A percentile compares a stretch with the other conserved stretches of the same genome.
Conservation (phyloP, 768 basidiomycete genomes). For the Lactifluus hygrophoroides region DNA sequence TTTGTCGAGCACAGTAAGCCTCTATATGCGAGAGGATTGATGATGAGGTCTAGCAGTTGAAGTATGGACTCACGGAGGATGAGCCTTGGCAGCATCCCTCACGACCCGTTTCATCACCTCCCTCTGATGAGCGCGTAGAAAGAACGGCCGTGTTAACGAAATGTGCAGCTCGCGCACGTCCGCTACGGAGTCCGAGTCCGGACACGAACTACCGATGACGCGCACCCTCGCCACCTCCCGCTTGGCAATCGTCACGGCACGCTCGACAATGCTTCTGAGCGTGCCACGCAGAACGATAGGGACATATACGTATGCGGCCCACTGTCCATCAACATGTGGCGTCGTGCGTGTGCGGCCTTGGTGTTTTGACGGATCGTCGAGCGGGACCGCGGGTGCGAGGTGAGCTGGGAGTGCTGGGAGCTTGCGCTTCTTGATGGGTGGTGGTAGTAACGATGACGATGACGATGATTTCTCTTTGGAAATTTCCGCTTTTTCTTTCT, state of each 20-base stretch:
- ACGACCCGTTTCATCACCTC: slow-evolving; percentile 62
- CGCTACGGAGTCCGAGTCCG: slow-evolving; percentile 15
- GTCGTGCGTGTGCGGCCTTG: slow-evolving; percentile 71
- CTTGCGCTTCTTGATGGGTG: slow-evolving; percentile 39
- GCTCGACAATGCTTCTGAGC: slow-evolving; percentile 39
- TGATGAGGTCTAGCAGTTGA: not conserved
- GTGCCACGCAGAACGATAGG: slow-evolving; percentile 41
- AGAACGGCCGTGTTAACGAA: slow-evolving; percentile 78
- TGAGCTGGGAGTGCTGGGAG: slow-evolving; percentile 50
- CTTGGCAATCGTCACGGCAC: slow-evolving; percentile 39
- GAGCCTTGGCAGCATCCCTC: slow-evolving; percentile 39
- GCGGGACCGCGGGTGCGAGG: slow-evolving; percentile 39
- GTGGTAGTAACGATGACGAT: slow-evolving; percentile 5
- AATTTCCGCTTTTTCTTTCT: not conserved
- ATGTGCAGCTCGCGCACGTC: slow-evolving; percentile 56
- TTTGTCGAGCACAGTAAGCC: no score
- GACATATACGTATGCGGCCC: slow-evolving; percentile 69
- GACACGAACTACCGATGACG: slow-evolving; percentile 29
- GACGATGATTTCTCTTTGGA: not conserved
- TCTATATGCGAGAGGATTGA: not conserved
- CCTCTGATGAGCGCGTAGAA: slow-evolving; percentile 69
- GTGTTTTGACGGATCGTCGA: slow-evolving; percentile 71
- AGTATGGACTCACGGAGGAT: slow-evolving; percentile 39
- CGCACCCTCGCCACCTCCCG: slow-evolving; percentile 39
- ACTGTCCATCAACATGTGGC: slow-evolving; percentile 85